These are phyloP conservation scores for Populus pruinosa DNA, from an alignment of 345 rosid species.

Conservation along the genomic window DNA sequence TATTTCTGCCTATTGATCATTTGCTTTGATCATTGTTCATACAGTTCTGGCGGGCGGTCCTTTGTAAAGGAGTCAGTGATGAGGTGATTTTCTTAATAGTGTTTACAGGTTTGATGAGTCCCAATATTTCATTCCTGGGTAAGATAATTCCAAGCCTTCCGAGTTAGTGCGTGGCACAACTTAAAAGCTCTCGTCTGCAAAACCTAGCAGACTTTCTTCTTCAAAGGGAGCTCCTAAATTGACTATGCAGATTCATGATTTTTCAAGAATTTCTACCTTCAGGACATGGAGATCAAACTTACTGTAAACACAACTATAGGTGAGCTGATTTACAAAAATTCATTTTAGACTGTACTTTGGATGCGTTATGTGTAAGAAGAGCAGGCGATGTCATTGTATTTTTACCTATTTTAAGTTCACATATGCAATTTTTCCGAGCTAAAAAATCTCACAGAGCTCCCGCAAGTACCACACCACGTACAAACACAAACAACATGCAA, in stretches of 20 bases:
- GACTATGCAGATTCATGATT: not conserved
- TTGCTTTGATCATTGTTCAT: slow-evolving; percentile 13
- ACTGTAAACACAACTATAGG: not conserved
- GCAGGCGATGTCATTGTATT: no score
- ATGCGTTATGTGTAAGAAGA: no score
- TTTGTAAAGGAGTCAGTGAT: slow-evolving; percentile 78
- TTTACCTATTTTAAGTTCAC: no score
- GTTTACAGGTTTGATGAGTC: not conserved
- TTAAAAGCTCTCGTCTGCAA: not conserved
- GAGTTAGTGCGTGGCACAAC: not conserved
- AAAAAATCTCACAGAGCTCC: no score
- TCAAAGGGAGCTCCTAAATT: not conserved
- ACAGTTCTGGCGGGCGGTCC: slow-evolving; percentile 85
- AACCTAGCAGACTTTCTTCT: not conserved
- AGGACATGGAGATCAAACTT: not conserved
- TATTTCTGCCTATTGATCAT: not conserved
- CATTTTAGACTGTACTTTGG: no score
- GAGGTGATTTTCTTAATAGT: slow-evolving; percentile 14
- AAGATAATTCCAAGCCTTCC: not conserved
- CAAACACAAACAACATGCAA: no score
- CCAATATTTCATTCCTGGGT: not conserved
- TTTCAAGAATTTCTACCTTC: not conserved
- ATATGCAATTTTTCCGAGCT: no score
- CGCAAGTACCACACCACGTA: no score
- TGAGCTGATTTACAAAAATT: no score